Percentiles rank a stretch among this genome's conserved stretches.
phyloP scores from a whole-genome alignment of 768 basidiomycete genomes.

The Suillus bovinus region DNA sequence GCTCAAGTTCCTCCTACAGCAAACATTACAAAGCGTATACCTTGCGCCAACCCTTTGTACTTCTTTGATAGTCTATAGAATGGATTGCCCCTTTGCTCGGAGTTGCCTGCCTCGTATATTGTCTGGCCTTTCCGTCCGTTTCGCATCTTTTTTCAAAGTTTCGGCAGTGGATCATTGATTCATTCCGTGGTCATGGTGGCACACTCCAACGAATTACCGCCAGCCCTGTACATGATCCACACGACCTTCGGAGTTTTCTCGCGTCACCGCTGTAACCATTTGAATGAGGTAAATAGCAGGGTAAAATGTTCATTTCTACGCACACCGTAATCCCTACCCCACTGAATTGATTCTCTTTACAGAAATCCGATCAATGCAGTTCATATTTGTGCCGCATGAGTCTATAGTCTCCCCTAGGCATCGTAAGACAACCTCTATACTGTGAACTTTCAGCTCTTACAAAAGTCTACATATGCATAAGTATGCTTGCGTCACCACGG shows the following conservation, averaged over 20 bases:
- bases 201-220: neutral
- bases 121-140: neutral
- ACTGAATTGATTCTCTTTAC: neutral
- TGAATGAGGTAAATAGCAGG: neutral
- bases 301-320: neutral
- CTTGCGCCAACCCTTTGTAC: neutral
- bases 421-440: too few species aligned
- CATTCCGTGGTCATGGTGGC: too few species aligned
- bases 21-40: neutral
- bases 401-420: neutral
- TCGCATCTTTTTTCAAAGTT: neutral
- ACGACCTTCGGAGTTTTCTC: neutral
- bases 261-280: too few species aligned
- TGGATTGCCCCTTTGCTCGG: neutral
- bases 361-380: neutral
- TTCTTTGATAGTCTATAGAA: too few species aligned
- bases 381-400: too few species aligned
- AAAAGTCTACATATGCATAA: neutral
- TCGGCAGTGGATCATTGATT: neutral
- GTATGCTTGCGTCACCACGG: neutral
- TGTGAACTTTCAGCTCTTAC: neutral
- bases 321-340: neutral
- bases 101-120: neutral
- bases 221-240: neutral
- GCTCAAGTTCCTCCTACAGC: neutral